Base-by-base conservation (phyloP, 768 basidiomycete genomes). In the Hygrocybe punicea region DNA sequence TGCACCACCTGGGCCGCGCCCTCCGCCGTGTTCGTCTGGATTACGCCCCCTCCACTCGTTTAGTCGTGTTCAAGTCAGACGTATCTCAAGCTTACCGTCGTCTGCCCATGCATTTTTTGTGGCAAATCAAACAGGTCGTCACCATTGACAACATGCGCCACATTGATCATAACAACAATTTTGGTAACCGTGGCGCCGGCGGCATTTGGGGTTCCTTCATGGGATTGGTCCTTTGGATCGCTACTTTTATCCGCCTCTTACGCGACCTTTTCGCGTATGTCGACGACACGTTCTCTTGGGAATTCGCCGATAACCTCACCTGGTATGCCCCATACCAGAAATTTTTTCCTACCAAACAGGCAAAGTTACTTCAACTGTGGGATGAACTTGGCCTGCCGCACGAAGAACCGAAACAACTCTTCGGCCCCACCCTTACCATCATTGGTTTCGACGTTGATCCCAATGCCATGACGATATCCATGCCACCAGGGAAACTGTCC, bases 361-460 rank as follows among this genome's bases (percentile, higher is more conserved):
- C 55, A 2, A 17, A 39, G 2, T 65, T 79, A 1, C 71, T 81
- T 0, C 34, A 33, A 1, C 67, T 80, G 1, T 79, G 73, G 70
- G 78, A 80, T 60, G 44, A 65, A 1, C 60, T 79, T 14, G 69
- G 73, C 0, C 63, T 78, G 8, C 76, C 75, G 0, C 76, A 79
- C 59, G 67, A 75, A 11, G 54, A 64, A 11, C 25, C 48, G 2
- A 81, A 80, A 55, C 80, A 81, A 58, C 6, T 76, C 0, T 71
- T 17, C 17, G 76, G 74, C 0, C 5, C 42, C 0, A 6, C 34
- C 0, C 67, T 80, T 13, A 61, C 63, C 1, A 70, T 79, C 58
- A 72, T 79, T 55, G 75, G 79, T 19, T 74, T 76, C 55, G 21
- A 65, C 0, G 72, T 78, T 19, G 71, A 80, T 55, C 45, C 72